A percentile compares a stretch with the other conserved stretches of the same genome.
Conservation (phyloP, 129 eudicot species). For the Escallonia rubra region DNA sequence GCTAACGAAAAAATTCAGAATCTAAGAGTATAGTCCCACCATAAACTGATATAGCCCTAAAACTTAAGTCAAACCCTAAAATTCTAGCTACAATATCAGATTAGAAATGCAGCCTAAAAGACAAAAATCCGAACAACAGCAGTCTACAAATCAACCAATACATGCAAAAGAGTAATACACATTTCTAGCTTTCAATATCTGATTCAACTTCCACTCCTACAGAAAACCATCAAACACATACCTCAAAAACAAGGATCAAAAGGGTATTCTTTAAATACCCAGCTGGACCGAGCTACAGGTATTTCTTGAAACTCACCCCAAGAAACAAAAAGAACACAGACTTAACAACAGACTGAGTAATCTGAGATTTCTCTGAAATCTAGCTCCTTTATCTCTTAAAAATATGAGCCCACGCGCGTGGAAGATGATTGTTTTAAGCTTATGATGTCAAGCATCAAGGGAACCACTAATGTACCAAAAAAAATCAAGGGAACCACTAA, state of each 20-base stretch:
- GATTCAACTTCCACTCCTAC: background rate
- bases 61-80: background rate
- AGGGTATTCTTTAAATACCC: slow-evolving; percentile 2
- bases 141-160: background rate
- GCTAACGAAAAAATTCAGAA: background rate
- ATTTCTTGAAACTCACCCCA: slow-evolving; percentile 6
- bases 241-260: slow-evolving; percentile 6
- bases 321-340: slow-evolving; percentile 15
- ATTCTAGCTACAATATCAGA: background rate
- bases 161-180: background rate
- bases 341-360: slow-evolving; percentile 15
- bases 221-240: background rate
- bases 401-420: slow-evolving; percentile 7
- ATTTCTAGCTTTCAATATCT: background rate
- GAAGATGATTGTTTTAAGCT: slow-evolving; percentile 38
- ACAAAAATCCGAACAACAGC: background rate
- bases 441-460: slow-evolving; percentile 66
- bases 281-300: background rate
- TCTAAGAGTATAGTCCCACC: background rate
- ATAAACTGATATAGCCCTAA: background rate
- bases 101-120: background rate
- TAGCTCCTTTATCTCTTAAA: background rate
- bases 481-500: slow-evolving; percentile 55
- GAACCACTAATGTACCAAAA: slow-evolving; percentile 44
- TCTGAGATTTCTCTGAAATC: slow-evolving; percentile 12